A percentile compares a stretch with the other conserved stretches of the same genome.
phyloP scores from a whole-genome alignment of 148 eudicot genomes.

The Diospyros lotus region DNA sequence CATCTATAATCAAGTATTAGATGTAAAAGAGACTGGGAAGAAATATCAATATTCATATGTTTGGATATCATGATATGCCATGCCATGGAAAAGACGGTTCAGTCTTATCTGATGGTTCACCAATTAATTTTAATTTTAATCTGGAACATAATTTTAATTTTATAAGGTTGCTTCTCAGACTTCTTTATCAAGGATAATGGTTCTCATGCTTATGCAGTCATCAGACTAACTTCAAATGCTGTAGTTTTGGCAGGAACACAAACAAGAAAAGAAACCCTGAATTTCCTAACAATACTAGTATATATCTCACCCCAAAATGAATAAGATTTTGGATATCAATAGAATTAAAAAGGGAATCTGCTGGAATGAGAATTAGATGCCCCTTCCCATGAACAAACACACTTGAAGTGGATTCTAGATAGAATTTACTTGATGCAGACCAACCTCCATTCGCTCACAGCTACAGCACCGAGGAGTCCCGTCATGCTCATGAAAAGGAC shows the following conservation, averaged over 20 bases:
- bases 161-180: background rate
- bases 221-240: background rate
- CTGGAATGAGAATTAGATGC: background rate
- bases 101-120: background rate
- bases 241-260: background rate
- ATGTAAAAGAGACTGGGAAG: background rate
- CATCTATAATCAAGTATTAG: background rate
- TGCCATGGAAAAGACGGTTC: background rate
- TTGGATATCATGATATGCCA: background rate
- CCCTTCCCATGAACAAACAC: background rate
- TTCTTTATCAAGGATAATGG: too few species aligned
- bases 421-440: background rate
- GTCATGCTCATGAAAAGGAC: conserved; percentile 73
- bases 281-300: background rate
- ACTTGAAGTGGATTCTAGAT: background rate
- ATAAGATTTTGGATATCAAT: background rate
- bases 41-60: background rate
- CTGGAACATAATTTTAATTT: background rate
- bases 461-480: conserved; percentile 79
- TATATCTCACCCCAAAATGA: too few species aligned
- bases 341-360: background rate
- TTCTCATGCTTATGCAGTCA: background rate
- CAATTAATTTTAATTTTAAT: background rate
- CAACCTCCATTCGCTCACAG: conserved; percentile 76
- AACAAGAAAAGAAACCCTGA: background rate